A percentile compares a stretch with the other conserved stretches of the same genome.
These are phyloP conservation scores for Cylindrotheca closterium DNA, from an alignment of 108 stramenopile species.

Conservation along the genomic window DNA sequence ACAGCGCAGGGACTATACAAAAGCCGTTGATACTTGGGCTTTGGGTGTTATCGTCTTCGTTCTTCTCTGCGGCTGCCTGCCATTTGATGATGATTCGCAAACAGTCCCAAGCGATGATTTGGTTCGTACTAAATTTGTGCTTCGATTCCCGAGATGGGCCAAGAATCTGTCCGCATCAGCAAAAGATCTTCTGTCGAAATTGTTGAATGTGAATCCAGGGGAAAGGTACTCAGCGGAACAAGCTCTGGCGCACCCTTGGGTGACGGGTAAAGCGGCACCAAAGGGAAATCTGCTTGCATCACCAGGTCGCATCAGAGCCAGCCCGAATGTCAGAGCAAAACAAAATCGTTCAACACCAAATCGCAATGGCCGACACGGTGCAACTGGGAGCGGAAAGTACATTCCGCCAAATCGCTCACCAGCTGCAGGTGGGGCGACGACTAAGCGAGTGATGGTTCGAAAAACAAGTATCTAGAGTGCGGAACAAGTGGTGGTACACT, in stretches of 20 bases:
- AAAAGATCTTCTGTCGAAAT: constrained; percentile 88
- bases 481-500: no score
- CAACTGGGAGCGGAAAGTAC: constrained; percentile 18
- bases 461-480: constrained; percentile 39
- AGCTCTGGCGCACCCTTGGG: constrained; percentile 96
- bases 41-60: constrained; percentile 92
- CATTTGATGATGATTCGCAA: constrained; percentile 96
- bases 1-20: constrained; percentile 88
- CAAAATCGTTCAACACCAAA: constrained; percentile 25
- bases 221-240: constrained; percentile 92
- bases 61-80: constrained; percentile 94
- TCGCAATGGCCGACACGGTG: neutral
- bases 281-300: constrained; percentile 74
- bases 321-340: constrained; percentile 42
- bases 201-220: constrained; percentile 87
- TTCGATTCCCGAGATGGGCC: constrained; percentile 95
- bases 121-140: constrained; percentile 76
- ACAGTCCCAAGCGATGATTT: constrained; percentile 73
- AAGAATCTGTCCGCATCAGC: constrained; percentile 85
- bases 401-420: constrained; percentile 23
- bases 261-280: constrained; percentile 73
- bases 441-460: constrained; percentile 24
- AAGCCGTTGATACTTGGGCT: constrained; percentile 90
- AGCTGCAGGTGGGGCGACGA: constrained; percentile 12
- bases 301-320: constrained; percentile 72